Conservation (phyloP, 495 filamentous ascomycete genomes). For the Neurospora terricola region DNA sequence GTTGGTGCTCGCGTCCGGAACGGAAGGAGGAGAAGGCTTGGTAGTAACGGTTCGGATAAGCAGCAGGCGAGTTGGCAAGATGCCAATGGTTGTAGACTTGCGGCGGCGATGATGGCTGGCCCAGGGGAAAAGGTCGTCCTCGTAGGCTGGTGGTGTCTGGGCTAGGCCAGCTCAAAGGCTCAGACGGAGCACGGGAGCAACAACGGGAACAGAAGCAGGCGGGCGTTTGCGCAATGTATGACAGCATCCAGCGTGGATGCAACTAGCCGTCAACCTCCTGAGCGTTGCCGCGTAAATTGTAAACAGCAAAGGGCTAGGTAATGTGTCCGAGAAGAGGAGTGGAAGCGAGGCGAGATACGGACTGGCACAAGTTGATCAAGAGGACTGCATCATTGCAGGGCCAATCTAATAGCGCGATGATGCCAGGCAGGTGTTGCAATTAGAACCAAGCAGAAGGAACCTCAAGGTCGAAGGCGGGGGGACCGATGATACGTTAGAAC, state of each 20-base stretch:
- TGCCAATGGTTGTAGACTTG: not conserved
- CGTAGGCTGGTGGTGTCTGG: not conserved
- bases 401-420: not conserved
- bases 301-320: not conserved
- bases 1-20: not conserved
- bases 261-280: conserved; percentile 17
- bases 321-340: not conserved
- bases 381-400: not conserved
- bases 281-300: not conserved
- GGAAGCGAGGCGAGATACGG: not conserved
- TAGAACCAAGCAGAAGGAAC: not conserved
- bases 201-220: not conserved
- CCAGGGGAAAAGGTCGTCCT: not conserved
- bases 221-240: conserved; percentile 20
- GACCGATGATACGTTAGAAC: not conserved
- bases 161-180: not conserved
- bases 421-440: not conserved
- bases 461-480: not conserved
- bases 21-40: not conserved
- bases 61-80: not conserved
- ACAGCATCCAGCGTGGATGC: conserved; percentile 20
- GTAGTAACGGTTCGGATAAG: not conserved
- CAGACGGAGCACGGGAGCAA: not conserved
- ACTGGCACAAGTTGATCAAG: not conserved
- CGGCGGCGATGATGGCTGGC: not conserved